phyloP scores from a whole-genome alignment of 2,329 filamentous ascomycete species.

The Ascochyta fabae region DNA sequence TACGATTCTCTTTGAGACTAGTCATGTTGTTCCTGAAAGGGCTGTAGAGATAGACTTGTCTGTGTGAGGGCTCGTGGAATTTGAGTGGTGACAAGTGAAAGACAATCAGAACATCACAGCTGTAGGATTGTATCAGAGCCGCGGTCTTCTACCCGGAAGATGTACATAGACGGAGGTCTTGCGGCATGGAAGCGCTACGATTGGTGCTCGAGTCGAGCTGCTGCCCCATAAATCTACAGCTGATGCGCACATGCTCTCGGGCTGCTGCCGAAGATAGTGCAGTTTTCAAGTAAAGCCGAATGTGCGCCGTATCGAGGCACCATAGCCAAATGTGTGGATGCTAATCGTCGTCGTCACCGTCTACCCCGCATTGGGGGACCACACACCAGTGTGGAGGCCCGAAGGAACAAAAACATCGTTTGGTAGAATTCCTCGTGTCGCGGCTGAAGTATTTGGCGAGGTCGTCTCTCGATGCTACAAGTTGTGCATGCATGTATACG shows the following conservation, averaged over 20 bases:
- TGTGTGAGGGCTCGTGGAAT: background rate
- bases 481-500: background rate
- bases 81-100: background rate
- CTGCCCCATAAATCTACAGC: background rate
- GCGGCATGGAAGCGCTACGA: slow-evolving; percentile 1
- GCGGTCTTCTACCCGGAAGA: slow-evolving; percentile 13
- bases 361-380: slow-evolving; percentile 12
- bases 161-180: slow-evolving; percentile 4
- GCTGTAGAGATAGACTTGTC: background rate
- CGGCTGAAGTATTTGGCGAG: background rate
- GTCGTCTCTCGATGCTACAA: background rate
- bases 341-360: background rate
- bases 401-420: background rate
- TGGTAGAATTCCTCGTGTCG: slow-evolving; percentile 2
- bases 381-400: background rate
- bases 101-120: background rate
- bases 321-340: background rate
- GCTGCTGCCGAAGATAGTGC: background rate
- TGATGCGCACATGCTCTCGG: background rate
- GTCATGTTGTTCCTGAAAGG: slow-evolving; percentile 18
- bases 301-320: slow-evolving; percentile 33
- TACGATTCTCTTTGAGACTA: slow-evolving; percentile 33
- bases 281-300: background rate
- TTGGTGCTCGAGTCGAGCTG: slow-evolving; percentile 18
- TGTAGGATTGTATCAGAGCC: background rate